Conservation (phyloP, 257 asterid species). For the Apocynum venetum region DNA sequence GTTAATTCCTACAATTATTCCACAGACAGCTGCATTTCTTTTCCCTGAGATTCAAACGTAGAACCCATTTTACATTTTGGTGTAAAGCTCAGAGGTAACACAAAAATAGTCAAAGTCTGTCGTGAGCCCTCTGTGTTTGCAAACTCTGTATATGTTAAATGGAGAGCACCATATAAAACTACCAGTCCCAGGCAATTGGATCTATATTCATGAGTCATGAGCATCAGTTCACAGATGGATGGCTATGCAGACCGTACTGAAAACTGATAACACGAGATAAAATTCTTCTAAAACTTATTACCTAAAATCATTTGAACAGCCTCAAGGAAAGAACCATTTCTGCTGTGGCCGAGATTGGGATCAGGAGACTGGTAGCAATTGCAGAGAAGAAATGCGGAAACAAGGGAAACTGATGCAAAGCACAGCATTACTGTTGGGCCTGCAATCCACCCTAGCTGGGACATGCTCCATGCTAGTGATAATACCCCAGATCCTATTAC, state of each 20-base stretch:
- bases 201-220: too few species aligned
- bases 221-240: too few species aligned
- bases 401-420: constrained; percentile 44
- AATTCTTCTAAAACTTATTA: constrained; percentile 15
- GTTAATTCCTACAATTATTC: constrained; percentile 36
- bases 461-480: constrained; percentile 67
- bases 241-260: background rate
- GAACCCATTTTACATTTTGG: background rate
- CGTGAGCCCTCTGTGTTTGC: background rate
- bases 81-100: background rate
- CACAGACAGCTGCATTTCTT: constrained; percentile 44
- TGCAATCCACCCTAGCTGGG: constrained; percentile 77
- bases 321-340: constrained; percentile 43
- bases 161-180: background rate
- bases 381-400: constrained; percentile 44
- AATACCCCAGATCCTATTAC: constrained; percentile 78
- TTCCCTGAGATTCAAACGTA: constrained; percentile 38
- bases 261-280: background rate
- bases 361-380: constrained; percentile 54
- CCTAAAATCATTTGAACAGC: constrained; percentile 59
- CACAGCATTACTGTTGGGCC: constrained; percentile 54
- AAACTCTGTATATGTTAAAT: background rate
- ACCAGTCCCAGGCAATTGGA: too few species aligned
- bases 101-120: background rate
- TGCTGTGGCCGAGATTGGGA: constrained; percentile 35